phyloP scores from a whole-genome alignment of 2,329 filamentous ascomycete species.

The Fusarium subglutinans region DNA sequence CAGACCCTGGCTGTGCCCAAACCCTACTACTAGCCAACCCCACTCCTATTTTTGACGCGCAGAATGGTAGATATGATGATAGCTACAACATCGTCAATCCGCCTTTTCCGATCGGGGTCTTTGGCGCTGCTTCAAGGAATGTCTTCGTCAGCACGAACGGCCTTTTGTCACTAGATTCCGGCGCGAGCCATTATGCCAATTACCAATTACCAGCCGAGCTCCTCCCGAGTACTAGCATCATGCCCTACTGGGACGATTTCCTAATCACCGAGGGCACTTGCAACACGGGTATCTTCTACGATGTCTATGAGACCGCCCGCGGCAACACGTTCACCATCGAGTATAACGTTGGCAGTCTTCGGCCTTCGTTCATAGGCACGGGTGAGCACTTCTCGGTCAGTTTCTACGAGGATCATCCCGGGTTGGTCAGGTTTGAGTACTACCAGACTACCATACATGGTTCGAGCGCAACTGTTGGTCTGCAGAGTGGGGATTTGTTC shows the following conservation, averaged over 20 bases:
- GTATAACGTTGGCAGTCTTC: no score
- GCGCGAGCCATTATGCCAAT: no score
- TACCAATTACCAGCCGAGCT: no score
- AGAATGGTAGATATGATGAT: no score
- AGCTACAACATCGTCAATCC: no score
- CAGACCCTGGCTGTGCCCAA: background rate
- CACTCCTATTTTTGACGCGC: background rate
- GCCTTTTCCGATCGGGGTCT: background rate
- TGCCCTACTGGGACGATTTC: background rate
- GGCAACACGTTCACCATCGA: background rate
- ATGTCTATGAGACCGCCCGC: background rate
- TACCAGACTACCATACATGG: background rate
- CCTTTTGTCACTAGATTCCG: no score
- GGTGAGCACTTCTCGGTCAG: background rate
- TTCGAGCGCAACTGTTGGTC: background rate
- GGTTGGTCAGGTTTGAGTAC: background rate
- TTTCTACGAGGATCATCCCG: background rate
- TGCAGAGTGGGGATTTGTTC: background rate
- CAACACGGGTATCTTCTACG: background rate
- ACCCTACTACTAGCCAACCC: background rate
- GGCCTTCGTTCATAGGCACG: no score
- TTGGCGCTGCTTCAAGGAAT: fast-evolving
- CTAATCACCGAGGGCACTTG: fast-evolving
- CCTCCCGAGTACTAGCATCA: background rate
- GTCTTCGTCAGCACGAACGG: background rate